These are phyloP conservation scores for Mitragyna speciosa DNA, from an alignment of 257 asterid genomes.

Conservation along the genomic window DNA sequence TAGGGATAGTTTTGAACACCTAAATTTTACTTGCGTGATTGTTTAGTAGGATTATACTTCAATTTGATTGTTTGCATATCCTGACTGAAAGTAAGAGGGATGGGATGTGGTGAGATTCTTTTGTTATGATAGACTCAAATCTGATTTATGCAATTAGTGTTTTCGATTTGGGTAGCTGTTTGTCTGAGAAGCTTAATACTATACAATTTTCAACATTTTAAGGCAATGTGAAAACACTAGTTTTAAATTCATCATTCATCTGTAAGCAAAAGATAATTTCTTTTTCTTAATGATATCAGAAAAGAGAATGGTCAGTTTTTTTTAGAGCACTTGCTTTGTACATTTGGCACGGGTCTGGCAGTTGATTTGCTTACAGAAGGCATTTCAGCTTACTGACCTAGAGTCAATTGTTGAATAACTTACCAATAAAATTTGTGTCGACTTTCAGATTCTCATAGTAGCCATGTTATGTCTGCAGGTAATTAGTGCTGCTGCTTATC, in stretches of 20 bases:
- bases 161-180: not conserved
- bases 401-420: no score
- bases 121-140: not conserved
- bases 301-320: not conserved
- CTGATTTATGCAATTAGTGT: not conserved
- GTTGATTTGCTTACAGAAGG: not conserved
- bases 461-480: constrained; percentile 47
- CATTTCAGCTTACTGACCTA: not conserved
- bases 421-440: not conserved
- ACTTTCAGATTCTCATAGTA: not conserved
- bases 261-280: not conserved
- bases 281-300: not conserved
- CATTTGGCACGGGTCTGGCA: not conserved
- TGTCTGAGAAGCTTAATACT: not conserved
- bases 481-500: constrained; percentile 55
- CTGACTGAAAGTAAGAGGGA: not conserved
- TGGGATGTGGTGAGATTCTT: not conserved
- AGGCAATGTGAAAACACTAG: not conserved
- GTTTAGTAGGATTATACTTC: not conserved
- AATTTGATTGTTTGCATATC: not conserved
- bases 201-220: not conserved
- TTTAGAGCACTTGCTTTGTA: not conserved
- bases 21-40: not conserved
- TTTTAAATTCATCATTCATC: not conserved
- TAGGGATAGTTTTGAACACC: not conserved